Conservation (phyloP, 2,329 filamentous ascomycete genomes). For the Ophiocordyceps camponoti-leonardi region DNA sequence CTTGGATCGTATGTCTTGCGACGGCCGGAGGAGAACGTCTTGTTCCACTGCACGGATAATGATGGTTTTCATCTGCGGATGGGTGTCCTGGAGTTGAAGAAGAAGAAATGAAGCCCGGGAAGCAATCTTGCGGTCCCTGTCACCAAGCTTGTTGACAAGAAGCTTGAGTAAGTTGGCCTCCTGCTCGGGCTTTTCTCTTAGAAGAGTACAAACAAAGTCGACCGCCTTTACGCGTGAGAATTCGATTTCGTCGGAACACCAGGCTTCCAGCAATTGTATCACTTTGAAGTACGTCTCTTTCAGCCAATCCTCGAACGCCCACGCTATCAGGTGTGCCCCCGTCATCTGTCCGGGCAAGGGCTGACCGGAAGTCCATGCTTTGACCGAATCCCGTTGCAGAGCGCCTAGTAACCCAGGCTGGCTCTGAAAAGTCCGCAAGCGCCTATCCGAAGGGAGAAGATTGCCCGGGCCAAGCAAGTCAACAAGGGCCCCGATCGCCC, state of each 20-base stretch:
- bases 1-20: constrained; percentile 73
- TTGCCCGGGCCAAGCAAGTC: constrained; percentile 85
- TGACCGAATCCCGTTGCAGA: constrained; percentile 41
- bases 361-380: constrained; percentile 50
- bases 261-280: constrained; percentile 75
- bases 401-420: constrained; percentile 62
- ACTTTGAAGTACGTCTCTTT: constrained; percentile 90
- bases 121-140: constrained; percentile 87
- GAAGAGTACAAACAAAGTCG: constrained; percentile 77
- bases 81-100: constrained; percentile 74
- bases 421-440: constrained; percentile 59
- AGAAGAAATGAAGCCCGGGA: constrained; percentile 85
- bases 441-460: constrained; percentile 66
- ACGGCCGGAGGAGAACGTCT: constrained; percentile 72
- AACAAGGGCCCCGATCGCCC: constrained; percentile 82
- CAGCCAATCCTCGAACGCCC: constrained; percentile 90
- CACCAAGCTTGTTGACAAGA: constrained; percentile 90
- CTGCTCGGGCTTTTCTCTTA: constrained; percentile 94
- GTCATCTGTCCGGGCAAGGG: constrained; percentile 57
- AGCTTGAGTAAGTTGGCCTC: constrained; percentile 85
- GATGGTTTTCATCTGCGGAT: constrained; percentile 85
- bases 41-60: constrained; percentile 75
- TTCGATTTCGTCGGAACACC: constrained; percentile 91
- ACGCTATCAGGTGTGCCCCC: constrained; percentile 63
- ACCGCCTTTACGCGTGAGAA: constrained; percentile 78